Evolutionary conservation across 768 basidiomycete species (phyloP).

Genomic region (Macrolepiota dolichaula): DNA sequence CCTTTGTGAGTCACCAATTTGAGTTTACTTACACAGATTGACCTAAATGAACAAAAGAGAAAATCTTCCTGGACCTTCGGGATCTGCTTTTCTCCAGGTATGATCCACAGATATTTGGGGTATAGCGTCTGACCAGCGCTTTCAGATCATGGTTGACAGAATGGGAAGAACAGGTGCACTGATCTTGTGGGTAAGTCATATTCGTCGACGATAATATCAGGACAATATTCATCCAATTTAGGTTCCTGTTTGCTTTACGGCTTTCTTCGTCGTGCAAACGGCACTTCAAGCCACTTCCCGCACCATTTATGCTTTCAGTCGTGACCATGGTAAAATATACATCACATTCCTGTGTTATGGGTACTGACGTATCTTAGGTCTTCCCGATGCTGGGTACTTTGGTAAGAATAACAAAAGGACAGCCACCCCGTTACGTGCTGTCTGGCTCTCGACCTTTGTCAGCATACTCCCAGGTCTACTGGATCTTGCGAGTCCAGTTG

Average conservation of each 20-base stretch:
- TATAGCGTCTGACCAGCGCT: background rate
- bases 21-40: background rate
- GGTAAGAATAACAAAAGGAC: slow-evolving; percentile 61
- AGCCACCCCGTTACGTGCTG: slow-evolving; percentile 72
- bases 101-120: background rate
- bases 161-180: slow-evolving; percentile 77
- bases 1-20: slow-evolving; percentile 46
- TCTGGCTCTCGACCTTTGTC: slow-evolving; percentile 68
- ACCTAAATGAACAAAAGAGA: slow-evolving; percentile 34
- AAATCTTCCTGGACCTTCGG: slow-evolving; percentile 65
- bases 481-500: slow-evolving; percentile 72
- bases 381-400: slow-evolving; percentile 79
- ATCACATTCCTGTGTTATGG: background rate
- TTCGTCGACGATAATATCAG: background rate
- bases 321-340: slow-evolving; percentile 56
- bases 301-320: slow-evolving; percentile 81
- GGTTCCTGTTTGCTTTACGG: slow-evolving; percentile 78
- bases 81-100: slow-evolving; percentile 70
- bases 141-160: slow-evolving; percentile 70
- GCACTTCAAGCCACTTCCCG: slow-evolving; percentile 82
- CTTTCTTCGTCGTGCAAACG: slow-evolving; percentile 82
- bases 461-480: slow-evolving; percentile 70
- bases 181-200: slow-evolving; percentile 62
- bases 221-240: slow-evolving; percentile 17
- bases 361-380: slow-evolving; percentile 29